Conservation (phyloP, 768 basidiomycete genomes). For the Boletus rubescentipes region DNA sequence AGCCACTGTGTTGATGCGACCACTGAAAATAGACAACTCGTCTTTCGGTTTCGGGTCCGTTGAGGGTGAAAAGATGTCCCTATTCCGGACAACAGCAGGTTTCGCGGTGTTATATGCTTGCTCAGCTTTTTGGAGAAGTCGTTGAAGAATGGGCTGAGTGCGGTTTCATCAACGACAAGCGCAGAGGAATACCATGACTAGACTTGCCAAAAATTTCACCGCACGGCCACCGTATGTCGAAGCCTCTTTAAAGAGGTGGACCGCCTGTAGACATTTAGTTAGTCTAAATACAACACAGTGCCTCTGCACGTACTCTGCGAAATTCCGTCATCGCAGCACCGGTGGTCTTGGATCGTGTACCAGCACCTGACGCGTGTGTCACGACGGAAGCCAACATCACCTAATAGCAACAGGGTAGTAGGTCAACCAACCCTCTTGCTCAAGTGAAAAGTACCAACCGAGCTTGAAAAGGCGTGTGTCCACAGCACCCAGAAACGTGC, state of each 20-base stretch:
- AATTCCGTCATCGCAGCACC: constrained; percentile 69
- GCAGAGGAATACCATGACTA: not conserved
- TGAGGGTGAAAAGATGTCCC: constrained; percentile 59
- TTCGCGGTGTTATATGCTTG: constrained; percentile 48
- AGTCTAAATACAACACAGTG: not conserved
- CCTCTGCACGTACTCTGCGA: constrained; percentile 29
- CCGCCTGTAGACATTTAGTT: constrained; percentile 36
- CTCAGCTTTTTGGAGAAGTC: constrained; percentile 62
- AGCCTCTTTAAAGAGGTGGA: constrained; percentile 65
- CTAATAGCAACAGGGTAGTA: constrained; percentile 33
- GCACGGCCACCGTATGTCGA: constrained; percentile 63
- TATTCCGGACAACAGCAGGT: constrained; percentile 42
- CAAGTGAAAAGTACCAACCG: constrained; percentile 40
- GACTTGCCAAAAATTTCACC: constrained; percentile 64
- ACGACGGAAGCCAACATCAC: constrained; percentile 79
- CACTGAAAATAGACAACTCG: constrained; percentile 73
- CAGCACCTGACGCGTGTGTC: constrained; percentile 52
- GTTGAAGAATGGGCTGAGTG: constrained; percentile 62
- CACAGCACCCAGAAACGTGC: constrained; percentile 70
- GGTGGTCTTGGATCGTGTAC: constrained; percentile 60
- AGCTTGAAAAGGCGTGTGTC: constrained; percentile 69
- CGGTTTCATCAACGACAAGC: constrained; percentile 3
- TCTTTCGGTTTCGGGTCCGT: constrained; percentile 50
- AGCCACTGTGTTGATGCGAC: constrained; percentile 64
- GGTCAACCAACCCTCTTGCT: not conserved